phyloP scores from a whole-genome alignment of 2,329 filamentous ascomycete genomes.

The Akanthomyces lecanii region DNA sequence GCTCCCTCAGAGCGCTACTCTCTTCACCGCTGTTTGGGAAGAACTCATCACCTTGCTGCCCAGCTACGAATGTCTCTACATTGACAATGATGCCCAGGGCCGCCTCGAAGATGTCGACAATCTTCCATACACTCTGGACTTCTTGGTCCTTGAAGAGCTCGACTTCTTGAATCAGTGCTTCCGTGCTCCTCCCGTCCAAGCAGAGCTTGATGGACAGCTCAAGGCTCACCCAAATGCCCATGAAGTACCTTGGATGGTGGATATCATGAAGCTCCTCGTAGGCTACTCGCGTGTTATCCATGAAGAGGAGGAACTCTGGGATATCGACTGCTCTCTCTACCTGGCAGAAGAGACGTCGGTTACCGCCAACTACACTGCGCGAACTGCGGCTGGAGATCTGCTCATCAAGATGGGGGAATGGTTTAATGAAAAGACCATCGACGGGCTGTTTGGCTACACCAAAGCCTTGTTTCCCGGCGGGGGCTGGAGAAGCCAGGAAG shows the following conservation, averaged over 20 bases:
- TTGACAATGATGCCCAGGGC: constrained; percentile 79
- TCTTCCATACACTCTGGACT: constrained; percentile 91
- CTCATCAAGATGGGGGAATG: constrained; percentile 91
- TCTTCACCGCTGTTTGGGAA: constrained; percentile 87
- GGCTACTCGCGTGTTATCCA: constrained; percentile 84
- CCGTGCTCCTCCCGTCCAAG: constrained; percentile 79
- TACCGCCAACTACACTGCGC: constrained; percentile 91
- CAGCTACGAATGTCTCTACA: constrained; percentile 78
- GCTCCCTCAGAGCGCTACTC: constrained; percentile 72
- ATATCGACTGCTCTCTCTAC: constrained; percentile 93
- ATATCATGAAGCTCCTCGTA: constrained; percentile 81
- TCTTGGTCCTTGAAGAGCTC: constrained; percentile 86
- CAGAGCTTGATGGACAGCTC: constrained; percentile 81
- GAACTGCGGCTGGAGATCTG: constrained; percentile 87
- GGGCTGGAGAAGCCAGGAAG: constrained; percentile 67
- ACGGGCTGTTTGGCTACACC: constrained; percentile 74
- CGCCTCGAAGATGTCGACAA: constrained; percentile 85
- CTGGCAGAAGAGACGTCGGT: constrained; percentile 92
- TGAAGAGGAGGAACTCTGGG: constrained; percentile 94
- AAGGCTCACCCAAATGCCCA: constrained; percentile 54
- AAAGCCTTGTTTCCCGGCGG: constrained; percentile 64
- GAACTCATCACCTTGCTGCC: constrained; percentile 72
- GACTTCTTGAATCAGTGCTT: constrained; percentile 93
- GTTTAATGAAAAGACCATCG: constrained; percentile 70
- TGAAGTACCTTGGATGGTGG: constrained; percentile 74